Evolutionary conservation across 176 grass and related monocot genomes (phyloP).

Genomic region (Paspalum notatum): DNA sequence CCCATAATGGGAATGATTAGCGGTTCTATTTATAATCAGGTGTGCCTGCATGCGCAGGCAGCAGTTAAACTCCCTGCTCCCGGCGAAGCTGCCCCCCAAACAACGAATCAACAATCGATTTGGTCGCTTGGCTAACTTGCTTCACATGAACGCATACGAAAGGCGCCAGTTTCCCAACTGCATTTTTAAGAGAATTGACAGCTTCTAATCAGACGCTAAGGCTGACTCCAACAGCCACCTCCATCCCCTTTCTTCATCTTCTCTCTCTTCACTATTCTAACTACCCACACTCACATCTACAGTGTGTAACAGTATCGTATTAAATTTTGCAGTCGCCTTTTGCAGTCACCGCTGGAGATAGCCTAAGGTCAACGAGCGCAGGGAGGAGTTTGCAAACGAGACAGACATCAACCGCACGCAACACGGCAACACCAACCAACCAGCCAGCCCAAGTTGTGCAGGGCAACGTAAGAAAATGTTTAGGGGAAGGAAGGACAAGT

Average conservation of each 20-base stretch:
- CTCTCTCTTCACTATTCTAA: too few species aligned
- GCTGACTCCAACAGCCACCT: too few species aligned
- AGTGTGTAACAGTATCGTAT: too few species aligned
- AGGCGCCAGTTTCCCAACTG: slow-evolving; percentile 24
- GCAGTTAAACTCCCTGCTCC: background rate
- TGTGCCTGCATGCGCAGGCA: background rate
- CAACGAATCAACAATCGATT: slow-evolving; percentile 35
- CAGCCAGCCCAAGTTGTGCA: slow-evolving; percentile 24
- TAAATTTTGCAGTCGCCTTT: too few species aligned
- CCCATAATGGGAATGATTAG: background rate
- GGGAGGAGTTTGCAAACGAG: slow-evolving; percentile 20
- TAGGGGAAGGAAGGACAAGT: slow-evolving; percentile 4
- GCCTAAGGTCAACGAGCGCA: slow-evolving; percentile 49
- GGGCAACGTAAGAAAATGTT: background rate
- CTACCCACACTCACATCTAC: too few species aligned
- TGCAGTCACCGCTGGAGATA: too few species aligned
- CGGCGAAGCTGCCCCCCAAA: background rate
- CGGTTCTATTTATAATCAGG: background rate
- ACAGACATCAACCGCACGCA: background rate
- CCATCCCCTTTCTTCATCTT: too few species aligned
- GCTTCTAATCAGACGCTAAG: slow-evolving; percentile 31
- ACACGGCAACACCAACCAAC: background rate
- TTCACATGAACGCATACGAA: slow-evolving; percentile 25
- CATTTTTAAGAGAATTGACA: slow-evolving; percentile 35
- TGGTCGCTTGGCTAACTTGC: slow-evolving; percentile 12